Evolutionary conservation across 371 early-diverging fungal species (phyloP).

Genomic region (Phascolomyces articulosus): DNA sequence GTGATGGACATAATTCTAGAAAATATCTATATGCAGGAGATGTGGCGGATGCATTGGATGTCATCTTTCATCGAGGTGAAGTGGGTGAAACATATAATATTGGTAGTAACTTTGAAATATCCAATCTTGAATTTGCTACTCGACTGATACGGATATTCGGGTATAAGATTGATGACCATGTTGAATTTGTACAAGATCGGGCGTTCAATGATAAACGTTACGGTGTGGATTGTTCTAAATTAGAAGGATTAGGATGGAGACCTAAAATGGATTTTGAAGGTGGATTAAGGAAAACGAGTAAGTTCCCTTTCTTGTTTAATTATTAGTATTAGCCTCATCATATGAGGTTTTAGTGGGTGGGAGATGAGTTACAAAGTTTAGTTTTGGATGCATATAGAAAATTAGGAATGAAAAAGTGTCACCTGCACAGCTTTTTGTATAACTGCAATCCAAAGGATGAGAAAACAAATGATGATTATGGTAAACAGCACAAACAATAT

Average conservation of each 20-base stretch:
- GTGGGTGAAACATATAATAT: constrained; percentile 85
- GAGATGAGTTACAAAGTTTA: too few relatives aligned
- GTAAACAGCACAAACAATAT: too few relatives aligned
- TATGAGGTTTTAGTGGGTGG: too few relatives aligned
- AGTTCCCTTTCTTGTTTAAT: constrained; percentile 19
- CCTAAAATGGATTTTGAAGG: constrained; percentile 67
- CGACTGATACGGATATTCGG: constrained; percentile 62
- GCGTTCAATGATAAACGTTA: constrained; percentile 85
- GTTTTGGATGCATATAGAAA: background rate
- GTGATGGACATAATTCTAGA: constrained; percentile 78
- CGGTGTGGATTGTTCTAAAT: constrained; percentile 74
- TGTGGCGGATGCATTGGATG: constrained; percentile 75
- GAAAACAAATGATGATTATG: too few relatives aligned
- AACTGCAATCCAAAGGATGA: too few relatives aligned
- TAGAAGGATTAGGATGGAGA: constrained; percentile 74
- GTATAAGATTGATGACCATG: constrained; percentile 39
- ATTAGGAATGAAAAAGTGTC: background rate
- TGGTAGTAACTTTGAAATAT: constrained; percentile 76
- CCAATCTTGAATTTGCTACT: constrained; percentile 73
- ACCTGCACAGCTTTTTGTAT: too few relatives aligned
- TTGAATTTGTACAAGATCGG: constrained; percentile 80
- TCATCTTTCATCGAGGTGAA: constrained; percentile 68
- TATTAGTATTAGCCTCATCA: too few relatives aligned
- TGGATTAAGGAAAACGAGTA: constrained; percentile 77
- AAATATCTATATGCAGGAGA: constrained; percentile 84